phyloP scores from a whole-genome alignment of 768 basidiomycete genomes.

The Nidularia sp. region DNA sequence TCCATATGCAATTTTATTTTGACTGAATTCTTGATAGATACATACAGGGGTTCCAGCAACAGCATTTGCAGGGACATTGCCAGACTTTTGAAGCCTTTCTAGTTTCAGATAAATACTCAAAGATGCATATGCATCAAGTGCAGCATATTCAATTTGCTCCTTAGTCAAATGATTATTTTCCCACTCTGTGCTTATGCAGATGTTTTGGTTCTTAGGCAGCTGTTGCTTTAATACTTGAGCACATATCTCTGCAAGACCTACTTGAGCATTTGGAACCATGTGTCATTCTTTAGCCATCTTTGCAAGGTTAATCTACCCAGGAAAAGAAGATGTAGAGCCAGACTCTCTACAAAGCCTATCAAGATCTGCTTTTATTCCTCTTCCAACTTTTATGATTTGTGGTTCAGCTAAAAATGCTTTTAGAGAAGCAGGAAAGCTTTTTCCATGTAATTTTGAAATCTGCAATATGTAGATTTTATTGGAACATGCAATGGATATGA shows the following conservation, averaged over 20 bases:
- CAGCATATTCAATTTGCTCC: neutral
- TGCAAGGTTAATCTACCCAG: constrained; percentile 21
- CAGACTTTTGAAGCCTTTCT: neutral
- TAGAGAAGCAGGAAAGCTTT: neutral
- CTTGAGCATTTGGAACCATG: constrained; percentile 8
- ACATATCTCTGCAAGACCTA: constrained; percentile 23
- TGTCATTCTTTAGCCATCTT: constrained; percentile 19
- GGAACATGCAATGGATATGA: neutral
- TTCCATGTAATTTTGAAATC: neutral
- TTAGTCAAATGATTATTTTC: neutral
- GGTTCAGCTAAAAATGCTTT: neutral
- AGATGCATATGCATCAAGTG: neutral
- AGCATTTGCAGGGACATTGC: neutral
- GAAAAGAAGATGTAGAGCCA: constrained; percentile 10
- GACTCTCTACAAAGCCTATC: neutral
- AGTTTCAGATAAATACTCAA: neutral
- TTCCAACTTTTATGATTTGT: neutral
- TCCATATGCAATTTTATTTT: neutral
- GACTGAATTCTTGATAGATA: neutral
- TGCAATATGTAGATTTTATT: neutral
- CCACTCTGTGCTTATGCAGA: neutral
- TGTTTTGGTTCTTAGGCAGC: constrained; percentile 10
- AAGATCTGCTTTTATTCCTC: neutral
- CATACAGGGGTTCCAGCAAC: neutral
- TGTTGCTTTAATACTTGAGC: constrained; percentile 15